A percentile compares a stretch with the other conserved stretches of the same genome.
Conservation (phyloP, 257 asterid genomes). For the Solanum okadae region DNA sequence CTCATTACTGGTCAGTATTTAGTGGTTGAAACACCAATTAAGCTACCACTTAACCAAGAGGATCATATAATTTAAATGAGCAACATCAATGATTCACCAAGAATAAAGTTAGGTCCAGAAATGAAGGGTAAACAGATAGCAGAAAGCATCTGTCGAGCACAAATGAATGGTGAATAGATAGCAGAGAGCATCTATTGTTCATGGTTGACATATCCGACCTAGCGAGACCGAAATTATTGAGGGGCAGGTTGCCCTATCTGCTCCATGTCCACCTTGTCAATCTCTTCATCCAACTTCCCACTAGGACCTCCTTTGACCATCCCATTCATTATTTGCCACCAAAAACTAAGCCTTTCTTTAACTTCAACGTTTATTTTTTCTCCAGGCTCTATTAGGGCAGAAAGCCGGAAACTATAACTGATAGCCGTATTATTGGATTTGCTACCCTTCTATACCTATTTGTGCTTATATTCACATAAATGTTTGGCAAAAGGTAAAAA, state of each 20-base stretch:
- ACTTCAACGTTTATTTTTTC: neutral
- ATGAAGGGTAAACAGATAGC: neutral
- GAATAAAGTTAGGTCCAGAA: neutral
- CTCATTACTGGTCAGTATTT: neutral
- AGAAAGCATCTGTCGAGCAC: neutral
- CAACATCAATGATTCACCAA: neutral
- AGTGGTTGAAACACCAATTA: neutral
- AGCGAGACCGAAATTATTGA: neutral
- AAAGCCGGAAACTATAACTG: neutral
- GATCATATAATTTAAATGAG: neutral
- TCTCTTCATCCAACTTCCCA: neutral
- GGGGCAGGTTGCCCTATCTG: neutral
- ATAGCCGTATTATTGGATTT: neutral
- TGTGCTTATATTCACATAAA: neutral
- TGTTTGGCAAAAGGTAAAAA: neutral
- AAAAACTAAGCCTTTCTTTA: neutral
- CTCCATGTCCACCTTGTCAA: neutral
- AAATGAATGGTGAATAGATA: neutral
- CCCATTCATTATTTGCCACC: neutral
- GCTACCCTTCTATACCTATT: neutral
- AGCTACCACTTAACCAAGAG: neutral
- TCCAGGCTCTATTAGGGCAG: neutral
- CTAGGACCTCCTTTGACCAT: neutral
- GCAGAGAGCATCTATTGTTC: neutral
- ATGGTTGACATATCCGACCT: neutral